phyloP scores from a whole-genome alignment of 148 eudicot species.

The Rhododendron molle region DNA sequence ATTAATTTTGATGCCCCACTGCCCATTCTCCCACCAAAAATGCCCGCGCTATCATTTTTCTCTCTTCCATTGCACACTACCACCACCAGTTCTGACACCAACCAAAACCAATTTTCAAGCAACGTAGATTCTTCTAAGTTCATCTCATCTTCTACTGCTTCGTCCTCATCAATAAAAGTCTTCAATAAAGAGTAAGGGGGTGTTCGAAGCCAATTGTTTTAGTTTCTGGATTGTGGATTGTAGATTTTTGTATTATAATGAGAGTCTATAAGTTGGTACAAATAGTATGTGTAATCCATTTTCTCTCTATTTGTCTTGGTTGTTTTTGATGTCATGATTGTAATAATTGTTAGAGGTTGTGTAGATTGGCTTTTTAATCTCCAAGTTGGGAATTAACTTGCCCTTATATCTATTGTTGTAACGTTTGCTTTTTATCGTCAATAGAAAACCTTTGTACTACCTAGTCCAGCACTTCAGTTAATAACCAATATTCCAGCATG shows the following conservation, averaged over 20 bases:
- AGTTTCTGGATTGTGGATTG: background rate
- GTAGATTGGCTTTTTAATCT: background rate
- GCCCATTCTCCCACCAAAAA: constrained; percentile 14
- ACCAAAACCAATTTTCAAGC: background rate
- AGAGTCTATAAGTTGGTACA: background rate
- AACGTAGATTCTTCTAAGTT: background rate
- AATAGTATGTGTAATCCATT: background rate
- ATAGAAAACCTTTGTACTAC: too few species aligned
- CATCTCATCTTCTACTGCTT: background rate
- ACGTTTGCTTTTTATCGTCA: too few species aligned
- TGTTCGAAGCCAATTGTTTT: too few species aligned
- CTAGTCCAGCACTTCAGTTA: too few species aligned
- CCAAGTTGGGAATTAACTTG: background rate
- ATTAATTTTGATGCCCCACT: constrained; percentile 14
- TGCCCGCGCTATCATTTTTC: constrained; percentile 1
- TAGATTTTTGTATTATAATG: background rate
- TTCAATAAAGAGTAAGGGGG: background rate
- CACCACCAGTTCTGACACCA: background rate
- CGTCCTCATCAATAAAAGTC: background rate
- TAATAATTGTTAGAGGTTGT: background rate
- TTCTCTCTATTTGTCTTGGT: background rate
- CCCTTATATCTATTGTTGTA: too few species aligned
- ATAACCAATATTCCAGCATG: too few species aligned
- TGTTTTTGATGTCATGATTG: too few species aligned
- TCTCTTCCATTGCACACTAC: background rate